Evolutionary conservation across 768 basidiomycete genomes (phyloP), one percentile per base, ranked within the genome.

Genomic region (Trametopsis cervina): DNA sequence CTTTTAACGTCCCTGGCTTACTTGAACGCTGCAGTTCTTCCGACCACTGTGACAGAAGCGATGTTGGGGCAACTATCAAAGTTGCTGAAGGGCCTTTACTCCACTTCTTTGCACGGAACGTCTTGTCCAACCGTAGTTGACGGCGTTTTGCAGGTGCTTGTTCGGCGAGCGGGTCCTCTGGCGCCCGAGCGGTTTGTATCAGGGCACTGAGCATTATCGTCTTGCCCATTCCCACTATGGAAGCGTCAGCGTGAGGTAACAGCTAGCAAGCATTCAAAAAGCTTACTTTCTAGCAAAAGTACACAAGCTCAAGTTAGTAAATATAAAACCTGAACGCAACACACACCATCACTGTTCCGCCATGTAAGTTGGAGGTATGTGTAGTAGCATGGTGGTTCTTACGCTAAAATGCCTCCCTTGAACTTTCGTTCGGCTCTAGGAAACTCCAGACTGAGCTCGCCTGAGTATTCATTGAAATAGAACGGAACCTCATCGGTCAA

Each of bases 181-280:
- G 65, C 4, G 69, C 75, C 40, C 74, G 77, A 54, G 85, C 89
- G 10, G 80, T 82, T 53, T 94, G 92, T 21, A 96, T 86, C 44
- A 96, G 77, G 9, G 90, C 82, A 1, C 92, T 89, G 26, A 96
- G 65, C 89, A 93, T 93, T 54, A 93, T 92, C 0, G 90, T 91
- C 68, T 94, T 94, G 5, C 91, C 91, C 80, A 94, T 86, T n/a
- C 90, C 90, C 90, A 93, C 89, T 90, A 45, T 37, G 10, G 35
- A n/a, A 33, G 36, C 2, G 47, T 33, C 6, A 26, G 26, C 20
- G n/a, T 20, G 2, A 39, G 41, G 3, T 40, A 29, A 11, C 29
- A 39, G 37, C 13, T 17, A 4, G n/a, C 20, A 44, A 39, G 21
- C 18, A 40, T 20, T 36, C 11, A 17, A 15, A 6, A 4, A 18